These are phyloP conservation scores for Syzygium grande DNA, from an alignment of 345 rosid species.

Conservation along the genomic window DNA sequence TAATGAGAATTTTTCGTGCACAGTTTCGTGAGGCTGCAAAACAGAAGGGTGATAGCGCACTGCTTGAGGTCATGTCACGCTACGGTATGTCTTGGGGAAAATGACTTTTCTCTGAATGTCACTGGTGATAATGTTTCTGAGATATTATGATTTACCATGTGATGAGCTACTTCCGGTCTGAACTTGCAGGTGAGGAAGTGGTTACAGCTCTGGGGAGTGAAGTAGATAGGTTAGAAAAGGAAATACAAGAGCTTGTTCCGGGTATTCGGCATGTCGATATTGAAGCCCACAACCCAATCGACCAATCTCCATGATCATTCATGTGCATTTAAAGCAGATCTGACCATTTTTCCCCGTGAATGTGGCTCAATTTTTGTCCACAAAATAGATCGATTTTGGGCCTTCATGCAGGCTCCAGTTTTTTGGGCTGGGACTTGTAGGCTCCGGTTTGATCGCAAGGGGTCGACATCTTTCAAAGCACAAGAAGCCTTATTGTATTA, in stretches of 20 bases:
- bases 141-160: background rate
- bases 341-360: background rate
- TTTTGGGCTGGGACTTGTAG: background rate
- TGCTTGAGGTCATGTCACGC: slow-evolving; percentile 75
- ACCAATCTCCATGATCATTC: background rate
- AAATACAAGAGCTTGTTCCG: slow-evolving; percentile 92
- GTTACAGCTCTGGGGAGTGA: slow-evolving; percentile 97
- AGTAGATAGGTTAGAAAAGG: slow-evolving; percentile 93
- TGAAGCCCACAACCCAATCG: slow-evolving; percentile 84
- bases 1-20: background rate
- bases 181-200: slow-evolving; percentile 82
- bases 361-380: background rate
- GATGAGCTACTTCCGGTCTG: background rate
- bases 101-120: background rate
- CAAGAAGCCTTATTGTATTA: background rate
- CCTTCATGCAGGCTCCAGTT: background rate
- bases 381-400: background rate
- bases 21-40: slow-evolving; percentile 76
- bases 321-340: background rate
- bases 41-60: slow-evolving; percentile 48
- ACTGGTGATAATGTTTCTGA: background rate
- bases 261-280: slow-evolving; percentile 96
- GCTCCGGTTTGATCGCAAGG: background rate
- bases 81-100: slow-evolving; percentile 42
- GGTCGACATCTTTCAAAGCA: background rate